Evolutionary conservation across 176 grass and related monocot genomes (phyloP).

Genomic region (Puya raimondii): DNA sequence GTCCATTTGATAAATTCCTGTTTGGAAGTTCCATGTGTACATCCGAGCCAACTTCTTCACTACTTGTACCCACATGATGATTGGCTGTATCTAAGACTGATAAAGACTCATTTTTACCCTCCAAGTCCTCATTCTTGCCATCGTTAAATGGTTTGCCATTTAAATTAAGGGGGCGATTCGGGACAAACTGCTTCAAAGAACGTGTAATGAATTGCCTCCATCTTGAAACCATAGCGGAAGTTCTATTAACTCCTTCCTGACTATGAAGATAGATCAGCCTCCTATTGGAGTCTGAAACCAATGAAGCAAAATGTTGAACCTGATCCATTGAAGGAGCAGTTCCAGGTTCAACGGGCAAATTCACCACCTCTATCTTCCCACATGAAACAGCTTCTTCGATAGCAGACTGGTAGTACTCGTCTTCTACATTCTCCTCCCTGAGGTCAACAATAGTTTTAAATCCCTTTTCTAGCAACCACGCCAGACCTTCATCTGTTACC

Average conservation of each 20-base stretch:
- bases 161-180: slow-evolving; percentile 22
- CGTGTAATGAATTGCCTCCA: slow-evolving; percentile 81
- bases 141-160: slow-evolving; percentile 46
- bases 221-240: slow-evolving; percentile 95
- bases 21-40: slow-evolving; percentile 35
- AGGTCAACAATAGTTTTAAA: slow-evolving; percentile 94
- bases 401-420: slow-evolving; percentile 55
- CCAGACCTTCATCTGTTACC: slow-evolving; percentile 69
- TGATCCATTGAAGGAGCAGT: slow-evolving; percentile 66
- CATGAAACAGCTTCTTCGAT: slow-evolving; percentile 53
- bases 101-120: slow-evolving; percentile 27
- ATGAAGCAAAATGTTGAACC: slow-evolving; percentile 59
- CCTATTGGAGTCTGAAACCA: slow-evolving; percentile 54
- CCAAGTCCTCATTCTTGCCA: slow-evolving; percentile 24
- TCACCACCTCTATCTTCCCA: slow-evolving; percentile 75
- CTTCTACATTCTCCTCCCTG: slow-evolving; percentile 53
- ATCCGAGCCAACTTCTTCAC: slow-evolving; percentile 25
- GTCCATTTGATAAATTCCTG: slow-evolving; percentile 23
- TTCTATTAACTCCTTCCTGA: slow-evolving; percentile 73
- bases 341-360: slow-evolving; percentile 76
- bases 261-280: slow-evolving; percentile 89
- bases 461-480: slow-evolving; percentile 59
- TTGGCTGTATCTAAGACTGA: slow-evolving; percentile 24
- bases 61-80: background rate
- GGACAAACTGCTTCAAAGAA: slow-evolving; percentile 32